A percentile compares a stretch with the other conserved stretches of the same genome.
Evolutionary conservation across 1,284 basidiomycete genomes (phyloP).

Genomic region (Chalciporus piperatoides): DNA sequence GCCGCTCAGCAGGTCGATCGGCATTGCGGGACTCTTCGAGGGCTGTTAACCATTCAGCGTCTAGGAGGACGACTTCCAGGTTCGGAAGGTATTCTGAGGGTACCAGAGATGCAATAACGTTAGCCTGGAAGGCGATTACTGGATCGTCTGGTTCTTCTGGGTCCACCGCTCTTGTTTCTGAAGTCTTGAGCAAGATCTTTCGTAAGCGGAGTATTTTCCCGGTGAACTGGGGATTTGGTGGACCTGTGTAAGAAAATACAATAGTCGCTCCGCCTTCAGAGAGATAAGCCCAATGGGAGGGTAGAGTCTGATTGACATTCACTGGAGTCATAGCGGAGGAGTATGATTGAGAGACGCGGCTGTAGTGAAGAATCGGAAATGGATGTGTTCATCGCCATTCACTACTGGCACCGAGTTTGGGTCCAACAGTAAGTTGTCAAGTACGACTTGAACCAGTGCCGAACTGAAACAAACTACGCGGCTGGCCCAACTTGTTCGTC

Average conservation of each 20-base stretch:
- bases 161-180: neutral
- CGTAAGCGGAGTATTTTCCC: conserved; percentile 72
- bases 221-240: conserved; percentile 45
- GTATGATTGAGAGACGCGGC: too few species aligned
- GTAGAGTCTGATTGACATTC: conserved; percentile 39
- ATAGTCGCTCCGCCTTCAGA: conserved; percentile 89
- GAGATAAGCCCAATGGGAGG: conserved; percentile 75
- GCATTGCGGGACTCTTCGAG: conserved; percentile 47
- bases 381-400: too few species aligned
- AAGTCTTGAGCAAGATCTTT: conserved; percentile 40
- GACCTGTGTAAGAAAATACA: conserved; percentile 77
- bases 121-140: conserved; percentile 59
- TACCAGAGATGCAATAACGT: conserved; percentile 58
- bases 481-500: neutral
- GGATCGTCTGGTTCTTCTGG: conserved; percentile 53
- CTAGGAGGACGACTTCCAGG: conserved; percentile 51
- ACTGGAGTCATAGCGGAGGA: conserved; percentile 12
- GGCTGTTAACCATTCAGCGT: conserved; percentile 56
- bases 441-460: too few species aligned
- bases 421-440: too few species aligned
- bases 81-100: conserved; percentile 55
- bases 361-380: too few species aligned
- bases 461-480: too few species aligned
- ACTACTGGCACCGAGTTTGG: too few species aligned
- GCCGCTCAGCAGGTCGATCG: conserved; percentile 54